Base-by-base conservation (phyloP, 495 filamentous ascomycete genomes). In the Penicillium bovifimosum region DNA sequence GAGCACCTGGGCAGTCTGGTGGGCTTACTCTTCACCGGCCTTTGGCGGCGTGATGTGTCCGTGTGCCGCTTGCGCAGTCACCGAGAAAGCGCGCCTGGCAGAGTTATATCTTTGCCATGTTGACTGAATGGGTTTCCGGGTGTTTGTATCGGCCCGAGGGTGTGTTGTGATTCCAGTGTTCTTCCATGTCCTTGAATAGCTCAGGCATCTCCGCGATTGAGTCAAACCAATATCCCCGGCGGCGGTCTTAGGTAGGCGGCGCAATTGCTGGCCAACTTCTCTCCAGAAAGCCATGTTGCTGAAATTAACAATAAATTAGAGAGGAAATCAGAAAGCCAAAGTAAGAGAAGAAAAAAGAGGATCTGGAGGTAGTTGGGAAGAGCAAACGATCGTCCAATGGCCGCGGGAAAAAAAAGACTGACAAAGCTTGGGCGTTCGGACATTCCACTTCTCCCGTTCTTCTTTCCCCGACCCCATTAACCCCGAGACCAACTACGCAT, bases 1-100 rank as follows among this genome's bases (percentile, higher is more conserved):
- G 11, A n/a, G n/a, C n/a, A n/a, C n/a, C n/a, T n/a, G n/a, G 34
- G 34, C 24, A 7, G 34, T 35, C 28, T 1, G 29, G 16, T 31
- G n/a, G 11, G 67, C 85, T 64, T 78, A 95, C 91, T 96, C 93
- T 78, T 96, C 89, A n/a, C 93, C 93, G 2, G 91, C 81, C 71
- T 89, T 91, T 2, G 93, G 92, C 26, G 88, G 80, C 40, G 80
- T 81, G 58, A 95, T 72, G 60, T 96, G 88, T 27, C 86, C 90
- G 65, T 98, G 92, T 32, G 65, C 71, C 14, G 67, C 67, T 24
- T 71, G 66, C 41, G 81, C 63, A 1, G 88, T 81, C 14, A 75
- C 79, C 36, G 88, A 87, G 67, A 97, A 91, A 50, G 64, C 64
- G 53, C 86, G 79, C 48, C 68, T 75, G 14, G 62, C 62, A 39